These are phyloP conservation scores for Sporothrix brasiliensis DNA, from an alignment of 2,329 filamentous ascomycete species.

Conservation along the genomic window DNA sequence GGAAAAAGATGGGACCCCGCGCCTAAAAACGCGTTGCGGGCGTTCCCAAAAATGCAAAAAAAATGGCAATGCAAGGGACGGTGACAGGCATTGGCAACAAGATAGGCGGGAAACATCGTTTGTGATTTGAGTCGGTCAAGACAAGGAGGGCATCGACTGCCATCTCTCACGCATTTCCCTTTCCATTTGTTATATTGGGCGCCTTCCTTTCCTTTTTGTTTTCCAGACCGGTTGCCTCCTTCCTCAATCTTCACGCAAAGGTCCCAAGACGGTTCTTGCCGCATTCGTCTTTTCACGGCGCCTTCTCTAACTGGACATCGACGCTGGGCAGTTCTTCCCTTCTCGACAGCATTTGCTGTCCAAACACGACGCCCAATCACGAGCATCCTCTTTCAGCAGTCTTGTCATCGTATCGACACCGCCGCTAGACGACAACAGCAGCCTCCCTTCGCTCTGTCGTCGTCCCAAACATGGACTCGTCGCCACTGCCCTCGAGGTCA, in stretches of 20 bases:
- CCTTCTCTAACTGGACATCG: not conserved
- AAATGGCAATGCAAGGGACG: slow-evolving; percentile 14
- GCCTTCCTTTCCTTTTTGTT: not conserved
- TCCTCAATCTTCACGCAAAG: not conserved
- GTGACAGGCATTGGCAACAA: not conserved
- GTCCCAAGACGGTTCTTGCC: not conserved
- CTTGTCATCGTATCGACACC: not conserved
- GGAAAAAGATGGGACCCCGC: slow-evolving; percentile 33
- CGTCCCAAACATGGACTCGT: slow-evolving; percentile 31
- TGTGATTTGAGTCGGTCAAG: not conserved
- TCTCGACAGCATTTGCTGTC: not conserved
- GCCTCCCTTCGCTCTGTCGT: not conserved
- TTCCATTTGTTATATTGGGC: not conserved
- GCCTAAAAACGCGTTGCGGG: slow-evolving; percentile 27
- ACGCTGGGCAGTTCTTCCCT: not conserved
- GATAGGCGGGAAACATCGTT: too few relatives aligned
- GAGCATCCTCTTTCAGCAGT: not conserved
- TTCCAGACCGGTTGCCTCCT: not conserved
- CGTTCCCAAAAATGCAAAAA: not conserved
- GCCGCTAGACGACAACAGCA: not conserved
- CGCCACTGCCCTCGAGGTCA: slow-evolving; percentile 33
- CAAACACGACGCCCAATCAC: not conserved
- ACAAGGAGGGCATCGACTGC: slow-evolving; percentile 1
- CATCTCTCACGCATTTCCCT: not conserved
- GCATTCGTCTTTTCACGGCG: not conserved